These are phyloP conservation scores for Brassica cretica DNA, from an alignment of 345 rosid genomes.

Conservation along the genomic window DNA sequence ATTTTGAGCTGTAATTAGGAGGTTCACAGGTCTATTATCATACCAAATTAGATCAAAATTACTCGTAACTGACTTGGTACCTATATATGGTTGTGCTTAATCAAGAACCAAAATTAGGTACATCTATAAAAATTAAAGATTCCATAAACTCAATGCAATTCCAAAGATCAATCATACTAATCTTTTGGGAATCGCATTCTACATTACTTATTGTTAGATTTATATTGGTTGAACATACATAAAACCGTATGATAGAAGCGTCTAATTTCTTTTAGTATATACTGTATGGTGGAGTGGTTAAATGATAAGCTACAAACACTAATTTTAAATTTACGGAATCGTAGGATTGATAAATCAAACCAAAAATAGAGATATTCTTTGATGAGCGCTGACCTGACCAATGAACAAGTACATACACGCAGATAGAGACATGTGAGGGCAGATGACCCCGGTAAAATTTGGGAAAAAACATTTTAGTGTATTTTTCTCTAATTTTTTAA, in stretches of 20 bases:
- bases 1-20: conserved; percentile 12
- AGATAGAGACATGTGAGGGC: too few species aligned
- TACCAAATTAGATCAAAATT: conserved; percentile 12
- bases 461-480: too few species aligned
- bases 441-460: too few species aligned
- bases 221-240: background rate
- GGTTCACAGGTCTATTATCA: conserved; percentile 21
- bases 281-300: background rate
- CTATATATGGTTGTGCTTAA: conserved; percentile 6
- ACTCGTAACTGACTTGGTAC: background rate
- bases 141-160: background rate
- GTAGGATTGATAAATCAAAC: background rate
- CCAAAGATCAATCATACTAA: background rate
- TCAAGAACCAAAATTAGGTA: conserved; percentile 17
- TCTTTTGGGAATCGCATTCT: background rate
- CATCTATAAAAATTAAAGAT: background rate
- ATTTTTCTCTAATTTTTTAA: too few species aligned
- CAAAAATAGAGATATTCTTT: background rate
- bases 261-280: background rate
- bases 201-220: background rate
- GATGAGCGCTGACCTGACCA: background rate
- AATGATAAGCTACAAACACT: background rate
- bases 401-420: background rate
- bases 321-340: background rate
- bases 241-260: background rate